Percentiles rank a stretch among this genome's conserved stretches.
Conservation (phyloP, 106 monocot genomes). For the Dendrobium catenatum region DNA sequence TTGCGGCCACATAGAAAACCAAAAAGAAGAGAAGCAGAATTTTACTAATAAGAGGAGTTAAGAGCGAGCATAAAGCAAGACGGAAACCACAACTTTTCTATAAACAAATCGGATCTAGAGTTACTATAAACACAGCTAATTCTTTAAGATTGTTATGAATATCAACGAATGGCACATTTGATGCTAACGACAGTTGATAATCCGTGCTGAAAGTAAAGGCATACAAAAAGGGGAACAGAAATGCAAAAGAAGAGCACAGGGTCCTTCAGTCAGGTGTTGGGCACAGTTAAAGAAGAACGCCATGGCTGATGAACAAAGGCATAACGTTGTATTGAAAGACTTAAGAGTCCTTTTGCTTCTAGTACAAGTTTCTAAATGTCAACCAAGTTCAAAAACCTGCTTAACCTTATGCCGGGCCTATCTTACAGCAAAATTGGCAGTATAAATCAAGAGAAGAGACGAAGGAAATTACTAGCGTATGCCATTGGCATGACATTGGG, state of each 20-base stretch:
- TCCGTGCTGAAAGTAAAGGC: background rate
- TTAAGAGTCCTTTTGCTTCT: background rate
- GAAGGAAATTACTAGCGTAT: conserved; percentile 83
- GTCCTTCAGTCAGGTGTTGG: too few relatives aligned
- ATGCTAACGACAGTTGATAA: background rate
- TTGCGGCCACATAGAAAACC: too few relatives aligned
- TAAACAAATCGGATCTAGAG: too few relatives aligned
- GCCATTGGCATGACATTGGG: conserved; percentile 99
- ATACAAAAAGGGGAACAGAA: too few relatives aligned
- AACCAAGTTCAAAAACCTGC: background rate
- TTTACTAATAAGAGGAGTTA: too few relatives aligned
- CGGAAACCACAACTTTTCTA: too few relatives aligned
- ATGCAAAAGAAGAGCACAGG: too few relatives aligned
- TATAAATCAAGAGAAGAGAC: conserved; percentile 62
- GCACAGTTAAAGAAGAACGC: background rate
- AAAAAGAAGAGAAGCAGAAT: too few relatives aligned
- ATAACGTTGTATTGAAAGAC: background rate
- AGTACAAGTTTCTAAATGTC: background rate
- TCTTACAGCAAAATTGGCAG: background rate
- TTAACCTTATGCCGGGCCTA: background rate
- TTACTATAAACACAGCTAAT: background rate
- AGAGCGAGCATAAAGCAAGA: too few relatives aligned
- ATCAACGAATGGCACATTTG: conserved; percentile 6
- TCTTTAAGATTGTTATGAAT: background rate
- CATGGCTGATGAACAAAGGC: background rate